Evolutionary conservation across 2,329 filamentous ascomycete genomes (phyloP), one percentile per base, ranked within the genome.

Genomic region (Thielaviopsis populi): DNA sequence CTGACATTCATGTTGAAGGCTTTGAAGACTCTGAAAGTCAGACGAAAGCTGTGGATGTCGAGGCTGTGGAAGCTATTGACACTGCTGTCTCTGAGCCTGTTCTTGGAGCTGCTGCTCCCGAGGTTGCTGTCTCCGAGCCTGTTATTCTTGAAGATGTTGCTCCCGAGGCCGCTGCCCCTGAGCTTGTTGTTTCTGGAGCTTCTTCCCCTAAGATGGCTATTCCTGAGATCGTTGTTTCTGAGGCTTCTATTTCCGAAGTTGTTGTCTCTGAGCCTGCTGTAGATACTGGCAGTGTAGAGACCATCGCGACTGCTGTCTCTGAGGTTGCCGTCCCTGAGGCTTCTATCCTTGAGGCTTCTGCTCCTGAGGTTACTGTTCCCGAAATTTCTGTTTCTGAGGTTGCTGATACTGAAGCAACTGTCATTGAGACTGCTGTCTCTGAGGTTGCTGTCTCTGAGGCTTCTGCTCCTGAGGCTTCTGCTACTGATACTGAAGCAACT

Each of bases 11-110:
- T 33, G 30, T 56, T 43, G 64, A 66, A 22, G 59, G 61, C 40
- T 37, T 62, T 65, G 30, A 61, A 62, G 61, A 65, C 62, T 53
- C 37, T 37, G 27, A 15, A 63, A 50, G 61, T 63, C 63, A 58
- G 33, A 50, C 66, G 42, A 22, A 48, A 19, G 27, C 54, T 50
- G 22, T 19, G 27, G 59, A 48, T 27, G 54, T 5, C 24, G 33
- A 63, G 7, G 41, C 10, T 37, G 15, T 43, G 30, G 42, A 65
- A 33, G 17, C 43, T 37, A 50, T 22, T 46, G 62, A 56, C 15
- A 42, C 41, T 59, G 27, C 58, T 58, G n/a, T 61, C 13, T 63
- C 15, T 48, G 33, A 46, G 13, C 7, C 37, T 41, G 11, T 53
- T n/a, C 15, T 19, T 56, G 61, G 40, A 41, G 15, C 8, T 24